A percentile compares a stretch with the other conserved stretches of the same genome.
Conservation (phyloP, 495 filamentous ascomycete genomes). For the Extremus antarcticus region DNA sequence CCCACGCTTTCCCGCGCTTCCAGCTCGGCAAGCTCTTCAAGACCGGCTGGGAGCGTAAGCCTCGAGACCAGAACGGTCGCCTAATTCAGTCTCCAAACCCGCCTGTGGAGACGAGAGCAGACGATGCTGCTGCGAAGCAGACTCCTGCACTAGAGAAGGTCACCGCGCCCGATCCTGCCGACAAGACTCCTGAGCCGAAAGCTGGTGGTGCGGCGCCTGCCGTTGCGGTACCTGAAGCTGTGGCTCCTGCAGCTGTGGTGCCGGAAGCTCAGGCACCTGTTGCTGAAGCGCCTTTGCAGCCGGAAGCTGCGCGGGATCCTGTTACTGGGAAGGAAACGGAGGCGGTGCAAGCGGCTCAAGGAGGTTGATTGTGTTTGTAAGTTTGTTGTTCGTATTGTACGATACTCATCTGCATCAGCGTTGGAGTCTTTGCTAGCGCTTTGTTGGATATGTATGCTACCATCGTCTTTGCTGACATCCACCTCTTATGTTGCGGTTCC, state of each 20-base stretch:
- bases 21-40: slow-evolving; percentile 63
- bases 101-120: neutral
- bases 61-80: slow-evolving; percentile 32
- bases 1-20: slow-evolving; percentile 82
- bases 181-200: neutral
- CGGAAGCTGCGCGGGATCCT: neutral
- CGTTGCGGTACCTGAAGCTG: neutral
- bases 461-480: neutral
- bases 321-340: neutral
- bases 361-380: neutral
- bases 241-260: too few species aligned
- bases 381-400: neutral
- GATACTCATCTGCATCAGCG: neutral
- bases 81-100: slow-evolving; percentile 6
- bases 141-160: neutral
- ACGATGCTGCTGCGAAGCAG: neutral
- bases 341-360: neutral
- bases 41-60: slow-evolving; percentile 80
- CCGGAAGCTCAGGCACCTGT: neutral
- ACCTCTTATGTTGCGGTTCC: too few species aligned
- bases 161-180: neutral
- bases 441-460: neutral
- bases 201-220: neutral
- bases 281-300: neutral
- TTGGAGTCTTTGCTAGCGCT: neutral